Conservation (phyloP, 345 rosid genomes). For the Erucastrum elatum region DNA sequence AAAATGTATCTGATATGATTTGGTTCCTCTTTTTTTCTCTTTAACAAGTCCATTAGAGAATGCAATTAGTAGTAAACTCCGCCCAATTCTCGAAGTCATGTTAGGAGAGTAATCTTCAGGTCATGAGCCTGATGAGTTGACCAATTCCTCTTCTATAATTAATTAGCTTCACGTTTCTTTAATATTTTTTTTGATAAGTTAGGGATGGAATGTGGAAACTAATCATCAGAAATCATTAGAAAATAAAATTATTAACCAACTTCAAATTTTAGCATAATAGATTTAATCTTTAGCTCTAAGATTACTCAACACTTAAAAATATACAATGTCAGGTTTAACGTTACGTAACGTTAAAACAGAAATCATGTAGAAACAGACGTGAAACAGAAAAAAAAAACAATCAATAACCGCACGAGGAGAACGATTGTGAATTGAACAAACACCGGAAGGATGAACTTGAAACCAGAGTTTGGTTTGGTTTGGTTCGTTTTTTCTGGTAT, state of each 20-base stretch:
- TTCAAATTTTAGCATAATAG: background rate
- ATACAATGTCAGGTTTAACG: conserved; percentile 12
- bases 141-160: no score
- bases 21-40: conserved; percentile 12
- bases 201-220: background rate
- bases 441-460: background rate
- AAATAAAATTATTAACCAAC: background rate
- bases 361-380: conserved; percentile 37
- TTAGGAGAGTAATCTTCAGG: no score
- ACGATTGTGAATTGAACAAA: background rate
- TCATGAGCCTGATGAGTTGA: no score
- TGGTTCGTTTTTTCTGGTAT: background rate
- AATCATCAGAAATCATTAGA: background rate
- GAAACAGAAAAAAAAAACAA: conserved; percentile 1
- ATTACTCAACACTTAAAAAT: conserved; percentile 18
- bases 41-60: background rate
- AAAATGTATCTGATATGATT: background rate
- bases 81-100: no score
- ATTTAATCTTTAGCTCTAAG: conserved; percentile 20
- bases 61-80: background rate
- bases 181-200: background rate
- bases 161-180: background rate
- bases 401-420: conserved; percentile 5
- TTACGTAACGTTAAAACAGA: conserved; percentile 26
- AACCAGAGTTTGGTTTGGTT: background rate